A percentile compares a stretch with the other conserved stretches of the same genome.
Conservation (phyloP, 495 filamentous ascomycete species). For the Emericellopsis terricola region DNA sequence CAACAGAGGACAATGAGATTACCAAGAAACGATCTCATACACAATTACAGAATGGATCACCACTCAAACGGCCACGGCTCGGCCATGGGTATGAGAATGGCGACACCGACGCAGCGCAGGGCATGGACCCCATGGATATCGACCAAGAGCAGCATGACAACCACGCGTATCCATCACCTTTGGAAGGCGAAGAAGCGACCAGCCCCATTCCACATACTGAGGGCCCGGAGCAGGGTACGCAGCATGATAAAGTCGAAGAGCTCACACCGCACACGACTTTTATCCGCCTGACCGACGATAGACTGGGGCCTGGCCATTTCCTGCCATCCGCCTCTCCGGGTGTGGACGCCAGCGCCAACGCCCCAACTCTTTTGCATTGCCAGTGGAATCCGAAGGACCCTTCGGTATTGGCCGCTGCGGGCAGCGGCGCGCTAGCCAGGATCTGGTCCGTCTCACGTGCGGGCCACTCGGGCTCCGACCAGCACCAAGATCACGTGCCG, state of each 20-base stretch:
- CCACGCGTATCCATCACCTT: constrained; percentile 37
- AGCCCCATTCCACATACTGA: constrained; percentile 39
- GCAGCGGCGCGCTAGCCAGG: constrained; percentile 59
- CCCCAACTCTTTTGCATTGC: constrained; percentile 44
- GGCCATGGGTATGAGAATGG: constrained; percentile 46
- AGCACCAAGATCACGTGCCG: constrained; percentile 13
- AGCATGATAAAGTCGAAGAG: constrained; percentile 46
- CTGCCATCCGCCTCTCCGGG: constrained; percentile 10
- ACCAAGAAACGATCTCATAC: constrained; percentile 20
- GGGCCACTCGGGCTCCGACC: constrained; percentile 18
- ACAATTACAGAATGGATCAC: constrained; percentile 29
- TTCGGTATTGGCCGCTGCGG: constrained; percentile 53
- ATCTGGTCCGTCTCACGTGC: constrained; percentile 54
- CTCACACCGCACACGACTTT: constrained; percentile 48
- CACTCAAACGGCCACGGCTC: constrained; percentile 33
- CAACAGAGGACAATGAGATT: constrained; percentile 14
- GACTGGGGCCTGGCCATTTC: constrained; percentile 7
- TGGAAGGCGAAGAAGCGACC: constrained; percentile 32
- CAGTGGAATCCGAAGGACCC: constrained; percentile 66
- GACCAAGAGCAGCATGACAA: constrained; percentile 24
- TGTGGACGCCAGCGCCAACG: constrained; percentile 19
- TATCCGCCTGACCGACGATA: constrained; percentile 38
- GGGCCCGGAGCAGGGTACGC: constrained; percentile 52
- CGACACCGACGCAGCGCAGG: constrained; percentile 33
- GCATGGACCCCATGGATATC: constrained; percentile 40